These are phyloP conservation scores for Tuctoria greenei DNA, from an alignment of 176 grass and related monocot species.

Conservation along the genomic window DNA sequence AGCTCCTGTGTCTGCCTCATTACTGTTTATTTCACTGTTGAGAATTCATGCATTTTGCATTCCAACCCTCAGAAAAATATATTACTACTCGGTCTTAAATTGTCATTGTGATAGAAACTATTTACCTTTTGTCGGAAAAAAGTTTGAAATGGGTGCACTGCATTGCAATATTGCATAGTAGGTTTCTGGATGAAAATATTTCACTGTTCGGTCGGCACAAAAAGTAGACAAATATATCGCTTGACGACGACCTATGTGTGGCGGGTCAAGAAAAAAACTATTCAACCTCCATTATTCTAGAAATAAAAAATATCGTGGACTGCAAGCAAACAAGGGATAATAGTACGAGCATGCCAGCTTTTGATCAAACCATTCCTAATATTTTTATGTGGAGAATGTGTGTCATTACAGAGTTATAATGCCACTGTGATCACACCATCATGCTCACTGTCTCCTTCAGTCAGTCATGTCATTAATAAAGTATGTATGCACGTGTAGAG, in stretches of 20 bases:
- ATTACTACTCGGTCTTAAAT: background rate
- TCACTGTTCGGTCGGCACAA: slow-evolving; percentile 15
- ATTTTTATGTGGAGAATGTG: background rate
- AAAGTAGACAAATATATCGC: slow-evolving; percentile 17
- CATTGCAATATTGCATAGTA: background rate
- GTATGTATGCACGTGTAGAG: slow-evolving; percentile 29
- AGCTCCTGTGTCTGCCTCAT: background rate
- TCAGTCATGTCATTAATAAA: slow-evolving; percentile 31
- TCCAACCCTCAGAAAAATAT: background rate
- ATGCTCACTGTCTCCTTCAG: slow-evolving; percentile 39
- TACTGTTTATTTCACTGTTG: background rate
- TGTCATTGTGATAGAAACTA: no score
- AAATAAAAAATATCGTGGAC: slow-evolving; percentile 21
- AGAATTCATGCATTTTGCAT: background rate
- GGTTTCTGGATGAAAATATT: background rate
- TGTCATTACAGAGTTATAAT: slow-evolving; percentile 9
- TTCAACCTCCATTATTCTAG: background rate
- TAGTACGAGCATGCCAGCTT: slow-evolving; percentile 1
- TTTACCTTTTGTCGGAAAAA: no score
- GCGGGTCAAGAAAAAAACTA: slow-evolving; percentile 1
- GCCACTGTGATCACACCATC: slow-evolving; percentile 30
- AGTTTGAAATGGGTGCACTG: background rate
- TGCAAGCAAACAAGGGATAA: slow-evolving; percentile 41
- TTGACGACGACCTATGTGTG: slow-evolving; percentile 33
- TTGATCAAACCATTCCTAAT: slow-evolving; percentile 12